phyloP scores from a whole-genome alignment of 176 grass and related monocot species.

The Aegilops sharonensis region DNA sequence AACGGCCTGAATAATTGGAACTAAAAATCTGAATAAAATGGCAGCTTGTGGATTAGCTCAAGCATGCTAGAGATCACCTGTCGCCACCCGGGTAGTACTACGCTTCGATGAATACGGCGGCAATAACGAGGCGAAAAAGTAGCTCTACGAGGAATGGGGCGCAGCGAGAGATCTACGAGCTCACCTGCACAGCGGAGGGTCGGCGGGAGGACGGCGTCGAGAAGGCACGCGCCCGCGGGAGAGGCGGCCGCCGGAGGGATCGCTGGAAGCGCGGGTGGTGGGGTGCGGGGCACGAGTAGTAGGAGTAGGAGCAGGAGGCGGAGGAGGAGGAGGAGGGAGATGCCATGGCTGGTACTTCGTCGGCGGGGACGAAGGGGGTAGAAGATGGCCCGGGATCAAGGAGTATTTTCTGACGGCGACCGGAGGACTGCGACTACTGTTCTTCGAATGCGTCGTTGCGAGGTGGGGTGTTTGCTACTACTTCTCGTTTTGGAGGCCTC shows the following conservation, averaged over 20 bases:
- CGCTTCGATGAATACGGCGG: background rate
- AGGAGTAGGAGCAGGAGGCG: background rate
- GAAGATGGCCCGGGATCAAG: background rate
- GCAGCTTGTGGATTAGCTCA: background rate
- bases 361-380: background rate
- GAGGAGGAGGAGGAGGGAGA: background rate
- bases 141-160: background rate
- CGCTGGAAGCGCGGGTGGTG: conserved; percentile 23
- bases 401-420: background rate
- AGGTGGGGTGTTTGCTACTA: too few species aligned
- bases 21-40: background rate
- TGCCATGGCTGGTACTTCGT: background rate
- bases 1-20: background rate
- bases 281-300: background rate
- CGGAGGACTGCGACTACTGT: background rate
- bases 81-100: background rate
- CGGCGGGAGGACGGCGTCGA: background rate
- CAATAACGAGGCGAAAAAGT: conserved; percentile 2
- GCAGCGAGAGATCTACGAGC: conserved; percentile 16
- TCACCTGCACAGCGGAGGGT: conserved; percentile 15
- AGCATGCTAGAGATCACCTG: background rate
- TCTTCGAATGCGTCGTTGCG: background rate
- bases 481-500: background rate
- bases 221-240: background rate
- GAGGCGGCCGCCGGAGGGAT: conserved; percentile 23